phyloP scores from a whole-genome alignment of 2,329 filamentous ascomycete genomes.

The Coleophoma eucalyptorum region DNA sequence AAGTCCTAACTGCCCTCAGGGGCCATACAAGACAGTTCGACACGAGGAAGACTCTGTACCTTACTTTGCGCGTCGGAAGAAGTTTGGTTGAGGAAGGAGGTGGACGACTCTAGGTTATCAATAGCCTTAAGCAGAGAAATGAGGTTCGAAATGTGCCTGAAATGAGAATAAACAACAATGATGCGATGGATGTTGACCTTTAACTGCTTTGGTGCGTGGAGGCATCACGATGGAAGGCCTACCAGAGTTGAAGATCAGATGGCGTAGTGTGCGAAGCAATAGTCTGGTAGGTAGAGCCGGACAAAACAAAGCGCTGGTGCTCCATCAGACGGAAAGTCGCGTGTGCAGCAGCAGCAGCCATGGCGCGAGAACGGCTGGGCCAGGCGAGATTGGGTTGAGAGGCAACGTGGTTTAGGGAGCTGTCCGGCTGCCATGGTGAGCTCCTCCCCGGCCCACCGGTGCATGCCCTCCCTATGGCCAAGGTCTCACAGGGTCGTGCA shows the following conservation, averaged over 20 bases:
- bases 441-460: too few relatives aligned
- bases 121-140: background rate
- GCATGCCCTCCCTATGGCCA: too few relatives aligned
- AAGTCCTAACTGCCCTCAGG: too few relatives aligned
- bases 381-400: background rate
- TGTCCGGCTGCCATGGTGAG: too few relatives aligned
- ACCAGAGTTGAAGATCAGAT: background rate
- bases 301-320: background rate
- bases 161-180: background rate
- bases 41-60: background rate
- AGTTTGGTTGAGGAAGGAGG: background rate
- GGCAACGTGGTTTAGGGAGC: too few relatives aligned
- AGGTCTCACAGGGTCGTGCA: too few relatives aligned
- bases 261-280: background rate
- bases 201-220: background rate
- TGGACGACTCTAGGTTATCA: background rate
- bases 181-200: background rate
- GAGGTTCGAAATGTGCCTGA: background rate
- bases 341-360: background rate
- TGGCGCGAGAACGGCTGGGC: background rate
- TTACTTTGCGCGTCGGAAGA: background rate
- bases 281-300: background rate
- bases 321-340: background rate
- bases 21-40: background rate
- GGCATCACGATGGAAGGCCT: background rate